phyloP scores from a whole-genome alignment of 2,329 filamentous ascomycete species.

The Aspergillus quadricinctus region DNA sequence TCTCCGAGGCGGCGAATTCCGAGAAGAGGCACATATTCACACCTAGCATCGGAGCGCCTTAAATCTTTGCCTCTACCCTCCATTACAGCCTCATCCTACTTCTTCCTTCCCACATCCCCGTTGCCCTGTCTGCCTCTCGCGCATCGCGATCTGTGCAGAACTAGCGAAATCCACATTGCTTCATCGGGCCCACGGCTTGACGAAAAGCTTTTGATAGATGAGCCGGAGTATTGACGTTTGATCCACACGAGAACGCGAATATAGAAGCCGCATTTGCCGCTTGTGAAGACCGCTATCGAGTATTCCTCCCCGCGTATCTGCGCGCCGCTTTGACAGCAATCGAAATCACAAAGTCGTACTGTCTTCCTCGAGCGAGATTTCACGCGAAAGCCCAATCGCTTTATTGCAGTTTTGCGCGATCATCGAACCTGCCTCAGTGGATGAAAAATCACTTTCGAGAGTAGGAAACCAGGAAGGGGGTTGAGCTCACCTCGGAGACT shows the following conservation, averaged over 20 bases:
- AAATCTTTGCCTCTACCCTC: slow-evolving; percentile 9
- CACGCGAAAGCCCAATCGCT: background rate
- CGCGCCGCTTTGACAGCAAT: slow-evolving; percentile 8
- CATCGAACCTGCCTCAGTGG: slow-evolving; percentile 2
- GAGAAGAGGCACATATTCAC: slow-evolving; percentile 4
- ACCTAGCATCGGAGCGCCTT: background rate
- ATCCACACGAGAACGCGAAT: background rate
- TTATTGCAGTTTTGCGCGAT: slow-evolving; percentile 1
- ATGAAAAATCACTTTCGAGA: slow-evolving; percentile 11
- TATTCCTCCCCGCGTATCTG: slow-evolving; percentile 1
- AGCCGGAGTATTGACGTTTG: background rate
- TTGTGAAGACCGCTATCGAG: slow-evolving; percentile 2
- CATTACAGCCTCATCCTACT: background rate
- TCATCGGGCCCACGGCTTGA: background rate
- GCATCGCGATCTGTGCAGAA: slow-evolving; percentile 12
- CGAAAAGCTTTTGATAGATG: background rate
- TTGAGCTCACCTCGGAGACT: slow-evolving; percentile 19
- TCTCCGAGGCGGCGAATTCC: slow-evolving; percentile 11
- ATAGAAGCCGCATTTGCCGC: background rate
- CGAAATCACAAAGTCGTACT: slow-evolving; percentile 3
- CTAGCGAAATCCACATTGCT: background rate
- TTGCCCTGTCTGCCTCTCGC: slow-evolving; percentile 10
- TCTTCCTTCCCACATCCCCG: background rate
- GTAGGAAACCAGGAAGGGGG: slow-evolving; percentile 13
- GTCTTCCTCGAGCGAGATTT: background rate